phyloP scores from a whole-genome alignment of 108 stramenopile species.

The Fragilariopsis cylindrus region DNA sequence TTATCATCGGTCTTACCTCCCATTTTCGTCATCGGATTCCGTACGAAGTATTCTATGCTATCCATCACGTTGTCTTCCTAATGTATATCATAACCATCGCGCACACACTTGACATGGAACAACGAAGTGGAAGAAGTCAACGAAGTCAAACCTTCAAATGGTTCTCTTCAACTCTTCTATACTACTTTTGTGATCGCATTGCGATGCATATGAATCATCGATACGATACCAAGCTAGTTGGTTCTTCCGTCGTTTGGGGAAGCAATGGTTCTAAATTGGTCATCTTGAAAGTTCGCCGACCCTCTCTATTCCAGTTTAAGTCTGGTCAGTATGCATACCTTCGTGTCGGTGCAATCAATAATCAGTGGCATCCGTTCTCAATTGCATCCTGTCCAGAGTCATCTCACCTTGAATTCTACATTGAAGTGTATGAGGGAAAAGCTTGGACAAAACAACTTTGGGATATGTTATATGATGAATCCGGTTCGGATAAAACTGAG shows the following conservation, averaged over 20 bases:
- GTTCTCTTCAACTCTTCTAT: slow-evolving; percentile 44
- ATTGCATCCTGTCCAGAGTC: slow-evolving; percentile 41
- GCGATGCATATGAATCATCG: slow-evolving; percentile 45
- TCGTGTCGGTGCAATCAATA: slow-evolving; percentile 26
- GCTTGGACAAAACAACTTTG: slow-evolving; percentile 33
- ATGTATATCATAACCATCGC: slow-evolving; percentile 44
- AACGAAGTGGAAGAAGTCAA: slow-evolving; percentile 23
- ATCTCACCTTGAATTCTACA: slow-evolving; percentile 39
- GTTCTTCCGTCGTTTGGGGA: slow-evolving; percentile 18
- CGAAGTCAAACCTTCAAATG: slow-evolving; percentile 53
- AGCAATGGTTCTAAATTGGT: slow-evolving; percentile 32
- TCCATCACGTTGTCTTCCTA: slow-evolving; percentile 42
- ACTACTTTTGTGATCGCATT: slow-evolving; percentile 43
- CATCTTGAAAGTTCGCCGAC: slow-evolving; percentile 36
- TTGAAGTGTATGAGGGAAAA: slow-evolving; percentile 33
- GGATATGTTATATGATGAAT: slow-evolving; percentile 13
- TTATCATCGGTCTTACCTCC: slow-evolving; percentile 36
- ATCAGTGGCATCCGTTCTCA: slow-evolving; percentile 42
- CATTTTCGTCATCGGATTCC: slow-evolving; percentile 42
- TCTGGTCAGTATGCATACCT: slow-evolving; percentile 47
- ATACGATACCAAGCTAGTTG: slow-evolving; percentile 23
- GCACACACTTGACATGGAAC: slow-evolving; percentile 45
- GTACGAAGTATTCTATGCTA: slow-evolving; percentile 46
- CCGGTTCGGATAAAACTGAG: background rate
- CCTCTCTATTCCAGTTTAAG: slow-evolving; percentile 37